These are phyloP conservation scores for Dipodascopsis uninucleata DNA, from an alignment of 805 yeast species.

Conservation along the genomic window DNA sequence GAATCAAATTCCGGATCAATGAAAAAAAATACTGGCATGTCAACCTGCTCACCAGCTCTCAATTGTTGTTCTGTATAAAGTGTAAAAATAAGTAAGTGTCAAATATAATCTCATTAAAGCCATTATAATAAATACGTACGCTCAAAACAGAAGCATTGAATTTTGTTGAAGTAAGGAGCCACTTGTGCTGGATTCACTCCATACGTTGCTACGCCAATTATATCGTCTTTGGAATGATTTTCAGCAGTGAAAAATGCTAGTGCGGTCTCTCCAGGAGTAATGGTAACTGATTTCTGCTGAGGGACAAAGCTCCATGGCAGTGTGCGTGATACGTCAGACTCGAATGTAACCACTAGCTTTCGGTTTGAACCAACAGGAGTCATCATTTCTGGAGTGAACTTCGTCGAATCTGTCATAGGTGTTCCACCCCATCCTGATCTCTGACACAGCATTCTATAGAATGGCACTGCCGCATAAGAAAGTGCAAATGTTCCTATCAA, in stretches of 20 bases:
- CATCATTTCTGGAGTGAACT: slow-evolving; percentile 81
- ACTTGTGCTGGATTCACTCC: slow-evolving; percentile 95
- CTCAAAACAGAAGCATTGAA: slow-evolving; percentile 97
- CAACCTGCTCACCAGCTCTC: slow-evolving; percentile 94
- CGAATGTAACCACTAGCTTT: slow-evolving; percentile 77
- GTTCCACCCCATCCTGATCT: slow-evolving; percentile 96
- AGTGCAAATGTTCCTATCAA: slow-evolving; percentile 68
- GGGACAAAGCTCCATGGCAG: slow-evolving; percentile 95
- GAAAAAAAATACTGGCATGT: slow-evolving; percentile 97
- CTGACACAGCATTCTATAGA: slow-evolving; percentile 86
- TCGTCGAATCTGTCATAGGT: slow-evolving; percentile 79
- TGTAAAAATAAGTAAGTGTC: background rate
- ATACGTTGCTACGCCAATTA: slow-evolving; percentile 97
- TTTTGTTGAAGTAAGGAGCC: slow-evolving; percentile 93
- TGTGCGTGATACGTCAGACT: slow-evolving; percentile 85
- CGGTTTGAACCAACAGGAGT: slow-evolving; percentile 82
- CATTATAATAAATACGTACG: slow-evolving; percentile 8
- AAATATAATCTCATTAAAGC: background rate
- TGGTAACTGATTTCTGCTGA: slow-evolving; percentile 86
- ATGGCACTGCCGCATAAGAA: slow-evolving; percentile 86
- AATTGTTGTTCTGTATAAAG: slow-evolving; percentile 66
- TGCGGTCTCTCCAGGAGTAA: slow-evolving; percentile 97
- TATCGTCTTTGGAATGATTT: slow-evolving; percentile 78
- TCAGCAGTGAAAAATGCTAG: slow-evolving; percentile 91
- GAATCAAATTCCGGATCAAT: slow-evolving; percentile 93